phyloP scores from a whole-genome alignment of 495 filamentous ascomycete genomes.

The Talaromyces thailandensis region DNA sequence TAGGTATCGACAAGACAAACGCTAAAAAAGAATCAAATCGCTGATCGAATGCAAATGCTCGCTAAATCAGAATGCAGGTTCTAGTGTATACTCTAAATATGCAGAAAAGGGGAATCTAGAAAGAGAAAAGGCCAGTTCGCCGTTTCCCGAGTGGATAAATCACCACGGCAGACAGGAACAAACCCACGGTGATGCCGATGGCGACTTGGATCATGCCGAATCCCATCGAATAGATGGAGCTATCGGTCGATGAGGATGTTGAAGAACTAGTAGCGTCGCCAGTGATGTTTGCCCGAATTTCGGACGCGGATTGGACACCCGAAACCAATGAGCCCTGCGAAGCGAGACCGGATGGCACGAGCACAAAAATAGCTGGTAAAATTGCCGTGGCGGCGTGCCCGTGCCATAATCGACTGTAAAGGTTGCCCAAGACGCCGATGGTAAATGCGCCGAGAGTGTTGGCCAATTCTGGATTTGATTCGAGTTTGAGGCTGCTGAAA shows the following conservation, averaged over 20 bases:
- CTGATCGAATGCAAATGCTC: neutral
- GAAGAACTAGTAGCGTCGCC: slow-evolving; percentile 26
- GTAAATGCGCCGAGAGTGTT: slow-evolving; percentile 81
- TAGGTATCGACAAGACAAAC: neutral
- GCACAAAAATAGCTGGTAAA: slow-evolving; percentile 87
- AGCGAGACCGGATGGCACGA: slow-evolving; percentile 82
- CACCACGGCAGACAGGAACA: slow-evolving; percentile 75
- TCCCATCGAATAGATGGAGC: slow-evolving; percentile 65
- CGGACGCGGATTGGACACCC: slow-evolving; percentile 68
- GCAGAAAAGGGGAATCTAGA: slow-evolving; percentile 35
- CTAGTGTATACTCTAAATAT: neutral
- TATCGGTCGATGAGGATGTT: slow-evolving; percentile 25
- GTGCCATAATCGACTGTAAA: slow-evolving; percentile 74
- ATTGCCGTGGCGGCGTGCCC: slow-evolving; percentile 85
- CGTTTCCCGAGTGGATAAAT: slow-evolving; percentile 88
- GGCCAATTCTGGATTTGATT: slow-evolving; percentile 68
- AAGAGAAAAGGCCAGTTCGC: slow-evolving; percentile 79
- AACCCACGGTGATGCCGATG: slow-evolving; percentile 83
- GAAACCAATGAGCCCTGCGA: slow-evolving; percentile 70
- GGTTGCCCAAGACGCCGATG: slow-evolving; percentile 77
- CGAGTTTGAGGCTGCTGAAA: slow-evolving; percentile 63
- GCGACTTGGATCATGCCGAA: slow-evolving; percentile 87
- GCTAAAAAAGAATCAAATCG: neutral
- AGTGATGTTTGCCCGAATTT: slow-evolving; percentile 49
- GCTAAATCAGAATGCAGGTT: neutral